Percentiles rank a stretch among this genome's conserved stretches.
phyloP scores from a whole-genome alignment of 495 filamentous ascomycete genomes.

The Beverwykella pulmonaria region DNA sequence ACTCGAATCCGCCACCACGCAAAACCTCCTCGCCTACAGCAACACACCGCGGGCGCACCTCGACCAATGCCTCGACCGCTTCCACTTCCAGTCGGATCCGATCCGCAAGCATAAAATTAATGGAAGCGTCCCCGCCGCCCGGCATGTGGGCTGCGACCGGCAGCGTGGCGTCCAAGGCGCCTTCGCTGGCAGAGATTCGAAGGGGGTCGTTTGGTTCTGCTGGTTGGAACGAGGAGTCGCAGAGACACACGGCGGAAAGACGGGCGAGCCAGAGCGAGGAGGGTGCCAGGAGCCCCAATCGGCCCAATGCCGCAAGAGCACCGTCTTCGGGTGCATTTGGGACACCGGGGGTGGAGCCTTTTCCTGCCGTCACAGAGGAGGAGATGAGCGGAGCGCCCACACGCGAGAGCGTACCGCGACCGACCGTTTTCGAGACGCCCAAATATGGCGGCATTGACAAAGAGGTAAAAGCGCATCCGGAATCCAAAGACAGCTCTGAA shows the following conservation, averaged over 20 bases:
- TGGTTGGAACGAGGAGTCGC: slow-evolving; percentile 48
- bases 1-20: slow-evolving; percentile 7
- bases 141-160: slow-evolving; percentile 60
- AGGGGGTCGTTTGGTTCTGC: slow-evolving; percentile 45
- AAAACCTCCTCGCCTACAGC: slow-evolving; percentile 14
- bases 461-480: not conserved
- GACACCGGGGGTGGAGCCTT: slow-evolving; percentile 21
- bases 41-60: slow-evolving; percentile 28
- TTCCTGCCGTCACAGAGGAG: slow-evolving; percentile 37
- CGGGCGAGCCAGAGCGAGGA: slow-evolving; percentile 26
- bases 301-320: slow-evolving; percentile 4
- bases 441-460: slow-evolving; percentile 18
- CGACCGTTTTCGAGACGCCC: slow-evolving; percentile 4
- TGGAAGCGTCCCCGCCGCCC: slow-evolving; percentile 53
- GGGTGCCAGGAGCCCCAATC: slow-evolving; percentile 13
- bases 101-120: slow-evolving; percentile 51
- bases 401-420: not conserved
- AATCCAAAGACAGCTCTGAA: slow-evolving; percentile 11
- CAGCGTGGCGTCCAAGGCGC: slow-evolving; percentile 47
- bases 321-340: slow-evolving; percentile 3
- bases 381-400: slow-evolving; percentile 25
- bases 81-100: slow-evolving; percentile 40
- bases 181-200: slow-evolving; percentile 50
- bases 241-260: slow-evolving; percentile 32
- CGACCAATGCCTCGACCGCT: slow-evolving; percentile 39